Conservation (phyloP, 768 basidiomycete genomes). For the Russula sp. region DNA sequence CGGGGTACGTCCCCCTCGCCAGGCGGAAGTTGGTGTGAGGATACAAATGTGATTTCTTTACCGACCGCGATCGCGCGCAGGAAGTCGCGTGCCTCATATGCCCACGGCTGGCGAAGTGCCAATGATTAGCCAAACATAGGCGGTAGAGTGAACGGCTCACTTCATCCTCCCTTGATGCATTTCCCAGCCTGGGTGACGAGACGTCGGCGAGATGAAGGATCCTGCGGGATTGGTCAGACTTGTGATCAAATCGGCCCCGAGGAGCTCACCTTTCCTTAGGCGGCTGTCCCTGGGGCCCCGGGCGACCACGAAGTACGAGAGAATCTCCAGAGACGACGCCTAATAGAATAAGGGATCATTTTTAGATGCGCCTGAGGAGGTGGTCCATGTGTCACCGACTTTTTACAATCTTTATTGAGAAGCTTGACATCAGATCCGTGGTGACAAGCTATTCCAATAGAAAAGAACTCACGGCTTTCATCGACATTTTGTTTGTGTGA, state of each 20-base stretch:
- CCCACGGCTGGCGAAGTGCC: constrained; percentile 55
- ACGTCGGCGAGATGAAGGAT: constrained; percentile 87
- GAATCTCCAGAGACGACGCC: constrained; percentile 91
- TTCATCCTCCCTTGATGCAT: constrained; percentile 81
- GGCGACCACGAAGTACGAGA: constrained; percentile 70
- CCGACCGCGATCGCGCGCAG: constrained; percentile 80
- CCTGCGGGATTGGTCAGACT: constrained; percentile 34
- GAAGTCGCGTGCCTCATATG: constrained; percentile 91
- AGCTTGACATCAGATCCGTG: neutral
- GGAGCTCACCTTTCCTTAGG: constrained; percentile 75
- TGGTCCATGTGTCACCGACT: constrained; percentile 31
- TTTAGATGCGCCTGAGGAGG: constrained; percentile 2
- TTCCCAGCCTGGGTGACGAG: constrained; percentile 77
- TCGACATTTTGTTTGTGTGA: constrained; percentile 41
- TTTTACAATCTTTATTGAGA: constrained; percentile 45
- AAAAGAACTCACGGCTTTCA: constrained; percentile 58
- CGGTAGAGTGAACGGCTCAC: constrained; percentile 32
- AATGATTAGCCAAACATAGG: constrained; percentile 4
- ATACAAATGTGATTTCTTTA: constrained; percentile 80
- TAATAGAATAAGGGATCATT: constrained; percentile 31
- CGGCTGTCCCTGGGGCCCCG: constrained; percentile 74
- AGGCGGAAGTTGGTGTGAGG: constrained; percentile 70
- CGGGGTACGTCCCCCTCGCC: constrained; percentile 64
- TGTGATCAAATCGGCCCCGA: neutral
- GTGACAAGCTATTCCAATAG: neutral